Evolutionary conservation across 2,329 filamentous ascomycete genomes (phyloP), one percentile per base, ranked within the genome.

Genomic region (Botrytis squamosa): DNA sequence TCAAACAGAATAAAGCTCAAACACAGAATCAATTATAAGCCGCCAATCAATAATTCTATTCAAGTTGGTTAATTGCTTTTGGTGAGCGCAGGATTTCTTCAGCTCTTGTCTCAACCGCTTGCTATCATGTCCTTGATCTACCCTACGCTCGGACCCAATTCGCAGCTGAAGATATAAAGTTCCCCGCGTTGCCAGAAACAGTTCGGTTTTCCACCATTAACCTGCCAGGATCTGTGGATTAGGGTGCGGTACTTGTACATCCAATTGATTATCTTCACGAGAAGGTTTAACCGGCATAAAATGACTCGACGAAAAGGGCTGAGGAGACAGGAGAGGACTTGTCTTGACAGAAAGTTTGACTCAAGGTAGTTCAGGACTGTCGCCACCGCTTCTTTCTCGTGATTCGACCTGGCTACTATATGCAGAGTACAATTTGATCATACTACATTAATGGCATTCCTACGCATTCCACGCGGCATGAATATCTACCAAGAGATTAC

Each of bases 181-280:
- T 64, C 59, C 57, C 57, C 69, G 18, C 57, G 69, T 38, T 71
- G 59, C 57, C 69, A 52, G 52, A 71, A 64, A 70, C 40, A 38
- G 55, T 42, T 70, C 57, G 55, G n/a, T 22, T 70, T 70, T 64
- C 68, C 68, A 44, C n/a, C 29, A 33, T 42, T n/a, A n/a, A 46
- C 20, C 44, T 40, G 65, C 65, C 65, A 62, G 7, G 20, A 62
- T 62, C 42, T 62, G 46, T 44, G n/a, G 14, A 66, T 49, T 36
- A n/a, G 36, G 14, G 12, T n/a, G 36, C 22, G 22, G 33, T 25
- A 62, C 59, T 40, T 40, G 33, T 38, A 14, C 12, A 62, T 38
- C 36, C 59, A 25, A 14, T 40, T n/a, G 10, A 29, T 63, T 42
- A 29, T 42, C 38, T 63, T 12, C 38, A 64, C 7, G 25, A 64